Evolutionary conservation across 805 yeast species (phyloP), one percentile per base, ranked within the genome.

Genomic region (Jamesozyma spencerorum): DNA sequence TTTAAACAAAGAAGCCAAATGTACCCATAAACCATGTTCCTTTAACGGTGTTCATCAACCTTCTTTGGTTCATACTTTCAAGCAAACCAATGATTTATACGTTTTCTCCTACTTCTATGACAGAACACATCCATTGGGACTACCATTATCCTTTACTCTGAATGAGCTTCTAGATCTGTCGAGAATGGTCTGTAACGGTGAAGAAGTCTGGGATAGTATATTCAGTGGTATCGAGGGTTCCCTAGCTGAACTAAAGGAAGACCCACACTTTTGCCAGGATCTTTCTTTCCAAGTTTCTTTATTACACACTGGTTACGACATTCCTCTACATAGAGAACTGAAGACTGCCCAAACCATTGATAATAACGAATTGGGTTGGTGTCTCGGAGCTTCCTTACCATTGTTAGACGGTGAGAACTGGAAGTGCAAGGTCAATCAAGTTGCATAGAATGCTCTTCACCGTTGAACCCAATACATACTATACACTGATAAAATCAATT

Each of bases 11-110:
- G 95, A 87, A 32, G 71, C 74, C 13, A 77, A 71, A 46, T 92
- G 99, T 70, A 58, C 68, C 1, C 57, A 70, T 26, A 74, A 77
- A 43, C 94, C 98, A 40, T 92, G 99, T 63, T 85, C 97, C 2
- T 92, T 92, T 74, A 86, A 90, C 58, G 98, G 99, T 57, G 83
- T 87, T 38, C 94, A 94, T 64, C 98, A 92, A 69, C 99, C 99
- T 7, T 83, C 94, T 3, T 69, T 92, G 54, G 77, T 77, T 34
- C 75, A 72, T 47, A 79, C 94, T 13, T 92, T 92, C 72, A 72
- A 77, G 40, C 69, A 69, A 41, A 62, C 75, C 26, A 74, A 79
- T 31, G 97, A 92, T 56, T 72, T 92, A 75, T 92, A 70, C 64
- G 78, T 92, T 33, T 87, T 94, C 66, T 90, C 97, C 10, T 92